phyloP scores from a whole-genome alignment of 352 stramenopile species.

The Plasmopara halstedii region DNA sequence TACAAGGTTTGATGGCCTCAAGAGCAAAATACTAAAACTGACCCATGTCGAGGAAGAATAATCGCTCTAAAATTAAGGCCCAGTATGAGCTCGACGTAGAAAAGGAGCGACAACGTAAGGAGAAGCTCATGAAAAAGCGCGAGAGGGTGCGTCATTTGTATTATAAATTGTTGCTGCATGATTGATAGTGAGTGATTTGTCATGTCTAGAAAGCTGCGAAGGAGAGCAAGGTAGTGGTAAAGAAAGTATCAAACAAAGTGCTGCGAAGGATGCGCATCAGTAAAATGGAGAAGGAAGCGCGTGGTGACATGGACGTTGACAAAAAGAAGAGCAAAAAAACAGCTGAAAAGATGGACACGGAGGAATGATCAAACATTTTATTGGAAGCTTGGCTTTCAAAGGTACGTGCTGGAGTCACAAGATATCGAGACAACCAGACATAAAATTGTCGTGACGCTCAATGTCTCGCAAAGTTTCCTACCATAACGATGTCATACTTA shows the following conservation, averaged over 20 bases:
- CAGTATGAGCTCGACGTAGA: slow-evolving; percentile 76
- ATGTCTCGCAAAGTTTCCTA: slow-evolving; percentile 70
- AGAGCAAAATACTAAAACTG: too few species aligned
- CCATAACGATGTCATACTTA: not conserved
- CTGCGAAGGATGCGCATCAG: slow-evolving; percentile 52
- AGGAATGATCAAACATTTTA: slow-evolving; percentile 28
- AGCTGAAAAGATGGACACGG: slow-evolving; percentile 43
- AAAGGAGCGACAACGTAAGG: slow-evolving; percentile 61
- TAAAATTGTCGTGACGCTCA: slow-evolving; percentile 49
- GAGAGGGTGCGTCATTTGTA: slow-evolving; percentile 33
- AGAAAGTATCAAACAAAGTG: slow-evolving; percentile 74
- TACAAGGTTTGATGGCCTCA: slow-evolving; percentile 15
- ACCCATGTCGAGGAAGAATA: slow-evolving; percentile 75
- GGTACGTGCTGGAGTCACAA: slow-evolving; percentile 20
- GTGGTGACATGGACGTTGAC: slow-evolving; percentile 37
- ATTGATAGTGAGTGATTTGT: not conserved
- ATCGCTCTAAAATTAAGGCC: slow-evolving; percentile 69
- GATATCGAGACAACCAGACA: slow-evolving; percentile 60
- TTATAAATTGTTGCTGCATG: not conserved
- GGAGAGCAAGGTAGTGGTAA: slow-evolving; percentile 46
- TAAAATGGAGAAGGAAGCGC: slow-evolving; percentile 48
- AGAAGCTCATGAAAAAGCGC: slow-evolving; percentile 65
- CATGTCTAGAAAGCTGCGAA: slow-evolving; percentile 41
- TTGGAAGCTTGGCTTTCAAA: slow-evolving; percentile 3
- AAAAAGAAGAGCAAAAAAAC: slow-evolving; percentile 18